These are phyloP conservation scores for Candida dajiaensis DNA, from an alignment of 805 yeast genomes.

Conservation along the genomic window DNA sequence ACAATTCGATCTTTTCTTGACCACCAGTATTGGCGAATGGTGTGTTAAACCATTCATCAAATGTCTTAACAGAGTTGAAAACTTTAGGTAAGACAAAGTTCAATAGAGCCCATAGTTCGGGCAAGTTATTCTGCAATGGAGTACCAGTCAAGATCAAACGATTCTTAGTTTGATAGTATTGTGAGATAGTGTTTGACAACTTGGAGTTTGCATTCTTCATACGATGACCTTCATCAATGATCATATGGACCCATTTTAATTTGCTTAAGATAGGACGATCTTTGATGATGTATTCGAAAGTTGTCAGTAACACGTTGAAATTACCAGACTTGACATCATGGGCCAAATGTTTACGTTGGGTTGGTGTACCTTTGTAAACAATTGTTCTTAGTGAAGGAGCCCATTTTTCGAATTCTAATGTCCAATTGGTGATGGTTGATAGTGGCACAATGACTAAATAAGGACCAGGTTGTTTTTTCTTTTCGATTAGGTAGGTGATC, in stretches of 20 bases:
- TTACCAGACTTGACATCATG: conserved; percentile 59
- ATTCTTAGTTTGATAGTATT: conserved; percentile 67
- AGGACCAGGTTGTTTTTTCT: conserved; percentile 59
- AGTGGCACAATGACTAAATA: conserved; percentile 78
- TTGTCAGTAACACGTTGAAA: conserved; percentile 72
- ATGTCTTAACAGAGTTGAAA: conserved; percentile 79
- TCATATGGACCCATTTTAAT: conserved; percentile 79
- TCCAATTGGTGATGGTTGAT: conserved; percentile 83
- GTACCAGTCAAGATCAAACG: conserved; percentile 84
- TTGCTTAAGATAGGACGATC: conserved; percentile 67
- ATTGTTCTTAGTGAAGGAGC: conserved; percentile 72
- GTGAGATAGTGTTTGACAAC: conserved; percentile 63
- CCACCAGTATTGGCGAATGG: conserved; percentile 83
- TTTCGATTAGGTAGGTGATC: conserved; percentile 63
- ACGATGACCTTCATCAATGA: conserved; percentile 87
- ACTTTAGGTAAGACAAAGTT: conserved; percentile 80
- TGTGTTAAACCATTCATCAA: conserved; percentile 87
- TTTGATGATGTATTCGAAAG: conserved; percentile 75
- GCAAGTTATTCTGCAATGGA: conserved; percentile 78
- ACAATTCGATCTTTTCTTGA: conserved; percentile 72
- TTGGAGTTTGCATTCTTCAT: conserved; percentile 78
- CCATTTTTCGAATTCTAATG: conserved; percentile 81
- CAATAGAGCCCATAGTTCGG: conserved; percentile 80
- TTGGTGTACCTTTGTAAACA: conserved; percentile 74
- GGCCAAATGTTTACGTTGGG: conserved; percentile 61